Conservation (phyloP, 2,329 filamentous ascomycete species). For the Saccharata proteae region DNA sequence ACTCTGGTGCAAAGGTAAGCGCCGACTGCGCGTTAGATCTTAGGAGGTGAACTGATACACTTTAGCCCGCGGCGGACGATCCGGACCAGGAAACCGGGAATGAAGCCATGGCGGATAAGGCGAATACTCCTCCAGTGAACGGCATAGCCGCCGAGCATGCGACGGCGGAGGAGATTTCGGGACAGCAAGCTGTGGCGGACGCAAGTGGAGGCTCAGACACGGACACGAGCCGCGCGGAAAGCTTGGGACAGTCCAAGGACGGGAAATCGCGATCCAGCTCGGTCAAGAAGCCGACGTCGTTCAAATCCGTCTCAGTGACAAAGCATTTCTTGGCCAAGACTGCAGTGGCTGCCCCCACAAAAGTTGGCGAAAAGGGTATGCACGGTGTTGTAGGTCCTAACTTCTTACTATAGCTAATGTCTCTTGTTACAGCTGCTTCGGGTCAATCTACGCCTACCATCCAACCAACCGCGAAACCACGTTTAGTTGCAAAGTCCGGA, state of each 20-base stretch:
- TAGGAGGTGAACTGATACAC: not conserved
- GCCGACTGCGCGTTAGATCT: no score
- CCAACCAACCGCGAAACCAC: constrained; percentile 48
- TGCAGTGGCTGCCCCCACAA: constrained; percentile 36
- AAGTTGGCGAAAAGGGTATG: constrained; percentile 41
- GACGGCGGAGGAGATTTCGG: constrained; percentile 16
- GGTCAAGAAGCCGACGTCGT: constrained; percentile 59
- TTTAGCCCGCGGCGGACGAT: constrained; percentile 4
- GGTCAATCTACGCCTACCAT: constrained; percentile 33
- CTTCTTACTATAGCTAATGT: constrained; percentile 1
- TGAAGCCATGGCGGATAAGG: constrained; percentile 10
- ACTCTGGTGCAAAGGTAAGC: constrained; percentile 4
- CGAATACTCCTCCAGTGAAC: constrained; percentile 20
- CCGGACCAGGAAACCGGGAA: constrained; percentile 2
- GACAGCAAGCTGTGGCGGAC: constrained; percentile 43
- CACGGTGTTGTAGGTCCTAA: not conserved
- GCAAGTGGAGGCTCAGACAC: constrained; percentile 66
- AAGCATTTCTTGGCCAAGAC: constrained; percentile 74
- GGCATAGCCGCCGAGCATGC: constrained; percentile 23
- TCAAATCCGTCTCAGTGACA: constrained; percentile 78
- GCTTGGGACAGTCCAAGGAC: constrained; percentile 39
- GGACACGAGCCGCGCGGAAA: constrained; percentile 52
- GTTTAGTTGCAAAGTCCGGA: constrained; percentile 64
- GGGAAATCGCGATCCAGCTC: constrained; percentile 46
- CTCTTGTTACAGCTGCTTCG: constrained; percentile 24